Evolutionary conservation across 2,329 filamentous ascomycete species (phyloP).

Genomic region (Shiraia bambusicola): DNA sequence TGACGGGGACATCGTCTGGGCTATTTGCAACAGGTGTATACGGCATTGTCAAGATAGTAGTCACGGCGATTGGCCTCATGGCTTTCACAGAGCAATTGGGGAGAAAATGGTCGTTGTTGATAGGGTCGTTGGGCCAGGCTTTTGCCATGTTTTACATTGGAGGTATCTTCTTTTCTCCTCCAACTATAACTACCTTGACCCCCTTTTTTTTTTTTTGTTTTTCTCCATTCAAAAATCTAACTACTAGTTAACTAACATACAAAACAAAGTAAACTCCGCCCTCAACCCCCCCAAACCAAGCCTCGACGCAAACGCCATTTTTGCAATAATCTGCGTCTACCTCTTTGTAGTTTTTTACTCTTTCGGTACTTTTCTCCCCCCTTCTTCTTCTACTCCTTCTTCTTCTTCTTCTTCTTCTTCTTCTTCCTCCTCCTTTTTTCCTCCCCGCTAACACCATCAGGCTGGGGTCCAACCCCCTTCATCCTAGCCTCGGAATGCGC

Average conservation of each 20-base stretch:
- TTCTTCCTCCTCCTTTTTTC: too few relatives aligned
- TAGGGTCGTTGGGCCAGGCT: slow-evolving; percentile 47
- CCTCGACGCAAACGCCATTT: slow-evolving; percentile 43
- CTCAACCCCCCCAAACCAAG: slow-evolving; percentile 38
- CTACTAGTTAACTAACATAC: slow-evolving; percentile 27
- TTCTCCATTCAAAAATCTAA: too few relatives aligned
- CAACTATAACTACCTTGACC: too few relatives aligned
- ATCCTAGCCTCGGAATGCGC: slow-evolving; percentile 47
- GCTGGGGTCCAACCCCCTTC: slow-evolving; percentile 51
- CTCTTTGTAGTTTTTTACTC: slow-evolving; percentile 52
- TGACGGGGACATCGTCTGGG: slow-evolving; percentile 41
- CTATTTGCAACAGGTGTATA: slow-evolving; percentile 53
- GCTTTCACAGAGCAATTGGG: slow-evolving; percentile 50
- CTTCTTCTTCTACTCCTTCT: too few relatives aligned
- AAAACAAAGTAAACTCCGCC: slow-evolving; percentile 36
- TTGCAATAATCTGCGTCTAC: slow-evolving; percentile 56
- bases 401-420: too few relatives aligned
- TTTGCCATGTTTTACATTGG: slow-evolving; percentile 46
- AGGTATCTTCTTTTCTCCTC: too few relatives aligned
- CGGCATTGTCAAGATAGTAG: slow-evolving; percentile 50
- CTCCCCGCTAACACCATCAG: slow-evolving; percentile 12
- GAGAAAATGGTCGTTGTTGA: slow-evolving; percentile 48
- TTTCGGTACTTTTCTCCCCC: slow-evolving; percentile 34
- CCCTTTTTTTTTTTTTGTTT: too few relatives aligned
- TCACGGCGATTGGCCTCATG: slow-evolving; percentile 48